Evolutionary conservation across 805 yeast genomes (phyloP), one percentile per base, ranked within the genome.

Genomic region (Teunomyces cretensis): DNA sequence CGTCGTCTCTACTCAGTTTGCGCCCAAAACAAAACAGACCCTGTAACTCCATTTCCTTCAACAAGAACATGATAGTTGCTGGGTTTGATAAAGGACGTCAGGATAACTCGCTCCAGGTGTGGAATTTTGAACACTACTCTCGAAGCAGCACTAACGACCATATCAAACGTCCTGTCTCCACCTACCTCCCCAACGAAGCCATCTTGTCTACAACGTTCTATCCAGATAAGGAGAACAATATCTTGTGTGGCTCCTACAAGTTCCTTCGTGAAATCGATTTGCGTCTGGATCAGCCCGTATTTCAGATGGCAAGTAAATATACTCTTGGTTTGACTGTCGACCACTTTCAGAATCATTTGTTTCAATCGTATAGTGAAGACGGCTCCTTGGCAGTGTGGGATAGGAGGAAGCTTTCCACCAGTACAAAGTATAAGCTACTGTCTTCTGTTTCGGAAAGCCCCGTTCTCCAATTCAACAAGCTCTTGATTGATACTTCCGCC

Each of bases 301-400:
- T 79, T 56, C 96, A 88, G 60, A 74, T 86, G 56, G 85, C 91
- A 2, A 85, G 95, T 0, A 80, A 84, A 54, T 79, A 87, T 47
- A 81, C 90, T 0, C 73, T 80, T 54, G 86, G 86, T 14, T 74
- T 91, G 38, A 73, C 79, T 7, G 70, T 83, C 26, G 91, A 88
- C 58, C 92, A 86, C 2, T 80, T 80, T 57, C 81, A 83, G 56
- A 75, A 75, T 9, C 76, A 79, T 62, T 74, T 79, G 49, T 88
- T 91, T 61, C 80, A 88, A 13, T 83, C 95, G 0, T 79, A 79
- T 50, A 80, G 88, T 42, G 96, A 90, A 54, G 92, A 87, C 56
- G 96, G 96, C 1, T 79, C 94, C 0, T 66, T 90, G 41, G 84
- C 92, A 0, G 72, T 91, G 6, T 91, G 91, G 88, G 96, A 87